Evolutionary conservation across 2,329 filamentous ascomycete genomes (phyloP), one percentile per base, ranked within the genome.

Genomic region (Clonostachys solani): DNA sequence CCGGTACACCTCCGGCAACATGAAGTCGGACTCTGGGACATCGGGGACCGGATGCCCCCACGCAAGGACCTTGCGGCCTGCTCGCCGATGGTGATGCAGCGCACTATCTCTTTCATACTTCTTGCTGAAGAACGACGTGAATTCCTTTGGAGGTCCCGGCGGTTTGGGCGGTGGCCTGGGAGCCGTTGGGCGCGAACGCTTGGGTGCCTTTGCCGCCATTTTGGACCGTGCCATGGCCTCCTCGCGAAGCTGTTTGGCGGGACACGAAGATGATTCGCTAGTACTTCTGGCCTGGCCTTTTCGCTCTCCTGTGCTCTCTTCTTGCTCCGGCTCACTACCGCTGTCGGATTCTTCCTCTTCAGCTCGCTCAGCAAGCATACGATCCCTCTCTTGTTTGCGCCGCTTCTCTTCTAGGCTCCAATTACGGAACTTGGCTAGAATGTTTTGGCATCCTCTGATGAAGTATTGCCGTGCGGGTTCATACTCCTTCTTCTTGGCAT

Each of bases 351-450:
- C 56, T 15, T 43, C 57, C 15, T 61, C 63, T 13, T 62, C 62
- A 12, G 56, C 57, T 33, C 62, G 58, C 43, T 65, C 60, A 9
- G 62, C 66, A 5, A 65, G 49, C 10, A 52, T 59, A 46, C 83
- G 84, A 50, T 92, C 89, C 58, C 84, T 89, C 58, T 90, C 86
- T 4, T 82, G 69, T 65, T 90, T 90, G 50, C 89, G 75, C 40
- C 86, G 81, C 71, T 92, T 95, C 65, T 99, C 94, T 62, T 95
- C 89, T 51, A 92, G 80, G 52, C 85, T 91, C 92, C 92, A 97
- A 47, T 81, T 74, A 44, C 84, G 81, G 62, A 96, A 97, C 62
- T 96, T 97, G 52, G 89, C 83, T 17, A 97, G 76, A 33, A 97
- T 84, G 0, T 78, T 78, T 52, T 89, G 78, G 49, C 95, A 92